phyloP scores from a whole-genome alignment of 2,329 filamentous ascomycete genomes.

The Sporothrix brunneoviolacea region DNA sequence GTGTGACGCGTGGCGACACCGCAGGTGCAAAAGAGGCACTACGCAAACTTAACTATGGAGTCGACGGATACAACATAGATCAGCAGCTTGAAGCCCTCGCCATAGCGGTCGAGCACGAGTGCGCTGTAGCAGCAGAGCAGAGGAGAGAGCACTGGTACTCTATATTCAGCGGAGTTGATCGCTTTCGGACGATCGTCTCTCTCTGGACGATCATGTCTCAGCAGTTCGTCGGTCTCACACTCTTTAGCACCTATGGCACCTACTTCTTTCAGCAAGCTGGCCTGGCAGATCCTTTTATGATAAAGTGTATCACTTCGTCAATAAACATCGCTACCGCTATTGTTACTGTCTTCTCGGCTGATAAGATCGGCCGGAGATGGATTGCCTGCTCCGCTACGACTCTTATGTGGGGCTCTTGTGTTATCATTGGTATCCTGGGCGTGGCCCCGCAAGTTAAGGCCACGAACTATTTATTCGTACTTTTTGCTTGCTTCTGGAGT shows the following conservation, averaged over 20 bases:
- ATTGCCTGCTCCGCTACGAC: slow-evolving; percentile 15
- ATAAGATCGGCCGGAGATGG: slow-evolving; percentile 17
- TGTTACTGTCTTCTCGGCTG: slow-evolving; percentile 16
- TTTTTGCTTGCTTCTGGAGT: slow-evolving; percentile 23
- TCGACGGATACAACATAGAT: slow-evolving; percentile 25
- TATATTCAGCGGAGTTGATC: slow-evolving; percentile 26
- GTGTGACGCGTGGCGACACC: slow-evolving; percentile 22
- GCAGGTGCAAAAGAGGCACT: slow-evolving; percentile 20
- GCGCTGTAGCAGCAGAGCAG: slow-evolving; percentile 20
- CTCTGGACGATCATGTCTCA: slow-evolving; percentile 23
- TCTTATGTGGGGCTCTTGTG: slow-evolving; percentile 15
- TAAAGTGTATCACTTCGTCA: slow-evolving; percentile 11
- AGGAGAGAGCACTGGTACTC: slow-evolving; percentile 23
- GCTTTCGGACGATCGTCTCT: slow-evolving; percentile 25
- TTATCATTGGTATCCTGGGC: slow-evolving; percentile 20
- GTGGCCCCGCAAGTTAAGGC: slow-evolving; percentile 16
- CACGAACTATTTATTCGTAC: slow-evolving; percentile 17
- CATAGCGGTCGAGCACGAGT: slow-evolving; percentile 23
- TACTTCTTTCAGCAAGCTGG: slow-evolving; percentile 32
- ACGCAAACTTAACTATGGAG: slow-evolving; percentile 20
- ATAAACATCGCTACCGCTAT: slow-evolving; percentile 19
- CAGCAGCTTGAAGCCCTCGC: slow-evolving; percentile 23
- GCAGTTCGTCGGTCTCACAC: slow-evolving; percentile 21
- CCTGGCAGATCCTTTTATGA: slow-evolving; percentile 19
- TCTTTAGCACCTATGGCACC: slow-evolving; percentile 20